Evolutionary conservation across 495 filamentous ascomycete species (phyloP).

Genomic region (Cryomyces minteri): DNA sequence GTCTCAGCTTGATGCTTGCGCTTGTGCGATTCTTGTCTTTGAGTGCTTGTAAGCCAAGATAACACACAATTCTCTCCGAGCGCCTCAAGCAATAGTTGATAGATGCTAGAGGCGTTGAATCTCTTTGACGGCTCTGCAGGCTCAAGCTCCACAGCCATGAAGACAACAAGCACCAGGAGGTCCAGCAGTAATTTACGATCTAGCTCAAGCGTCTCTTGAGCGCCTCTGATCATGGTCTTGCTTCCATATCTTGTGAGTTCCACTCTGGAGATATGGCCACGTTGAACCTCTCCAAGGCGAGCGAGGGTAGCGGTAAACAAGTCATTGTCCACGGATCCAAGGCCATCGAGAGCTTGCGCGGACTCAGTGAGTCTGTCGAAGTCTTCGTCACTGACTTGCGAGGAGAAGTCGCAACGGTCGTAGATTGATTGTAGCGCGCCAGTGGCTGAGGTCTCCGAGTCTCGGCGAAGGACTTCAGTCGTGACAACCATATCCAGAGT

Average conservation of each 20-base stretch:
- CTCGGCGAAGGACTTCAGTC: conserved; percentile 51
- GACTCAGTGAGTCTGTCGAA: conserved; percentile 24
- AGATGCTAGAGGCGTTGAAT: conserved; percentile 52
- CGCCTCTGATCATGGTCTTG: conserved; percentile 49
- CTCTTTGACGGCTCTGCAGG: conserved; percentile 40
- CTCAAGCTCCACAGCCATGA: conserved; percentile 64
- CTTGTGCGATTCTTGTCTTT: conserved; percentile 1
- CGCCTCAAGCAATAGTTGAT: conserved; percentile 41
- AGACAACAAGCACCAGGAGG: conserved; percentile 64
- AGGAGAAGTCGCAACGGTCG: conserved; percentile 49
- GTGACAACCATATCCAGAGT: conserved; percentile 3
- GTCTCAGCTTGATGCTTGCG: neutral
- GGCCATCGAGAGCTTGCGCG: conserved; percentile 35
- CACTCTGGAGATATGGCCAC: conserved; percentile 23
- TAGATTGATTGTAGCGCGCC: conserved; percentile 55
- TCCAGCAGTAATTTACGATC: conserved; percentile 55
- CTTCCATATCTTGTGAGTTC: conserved; percentile 37
- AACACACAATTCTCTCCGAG: conserved; percentile 62
- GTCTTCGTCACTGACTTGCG: conserved; percentile 57
- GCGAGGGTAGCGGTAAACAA: conserved; percentile 32
- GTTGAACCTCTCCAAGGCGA: conserved; percentile 14
- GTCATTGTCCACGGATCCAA: conserved; percentile 32
- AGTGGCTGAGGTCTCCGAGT: conserved; percentile 36
- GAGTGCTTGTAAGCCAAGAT: conserved; percentile 55
- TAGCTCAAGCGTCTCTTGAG: conserved; percentile 57